Conservation (phyloP, 768 basidiomycete genomes). For the Lactarius psammicola region DNA sequence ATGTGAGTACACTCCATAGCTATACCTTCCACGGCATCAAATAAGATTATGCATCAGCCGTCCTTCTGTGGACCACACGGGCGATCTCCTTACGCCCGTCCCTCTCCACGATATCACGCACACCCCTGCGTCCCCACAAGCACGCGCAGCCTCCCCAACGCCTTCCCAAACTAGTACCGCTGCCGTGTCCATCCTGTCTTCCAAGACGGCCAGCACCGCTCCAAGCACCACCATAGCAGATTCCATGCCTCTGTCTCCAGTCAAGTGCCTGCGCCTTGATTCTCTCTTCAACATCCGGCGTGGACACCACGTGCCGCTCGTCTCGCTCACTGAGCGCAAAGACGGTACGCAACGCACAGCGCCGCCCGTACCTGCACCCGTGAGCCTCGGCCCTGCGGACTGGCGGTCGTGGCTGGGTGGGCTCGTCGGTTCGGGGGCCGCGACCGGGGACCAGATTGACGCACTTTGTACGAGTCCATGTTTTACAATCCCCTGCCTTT, state of each 20-base stretch:
- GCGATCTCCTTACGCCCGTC: slow-evolving; percentile 26
- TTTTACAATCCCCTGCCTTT: neutral
- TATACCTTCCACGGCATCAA: neutral
- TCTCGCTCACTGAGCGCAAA: slow-evolving; percentile 48
- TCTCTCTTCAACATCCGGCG: slow-evolving; percentile 60
- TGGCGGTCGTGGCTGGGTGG: slow-evolving; percentile 53
- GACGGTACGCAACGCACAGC: slow-evolving; percentile 33
- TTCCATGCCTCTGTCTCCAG: slow-evolving; percentile 28
- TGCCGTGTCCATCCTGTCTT: slow-evolving; percentile 3
- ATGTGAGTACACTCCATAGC: slow-evolving; percentile 15
- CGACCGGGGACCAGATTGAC: slow-evolving; percentile 62
- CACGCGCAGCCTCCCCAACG: slow-evolving; percentile 30
- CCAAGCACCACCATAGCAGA: neutral
- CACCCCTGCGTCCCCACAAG: neutral
- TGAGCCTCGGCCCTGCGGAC: slow-evolving; percentile 52
- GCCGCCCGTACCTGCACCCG: slow-evolving; percentile 61
- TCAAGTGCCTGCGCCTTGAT: slow-evolving; percentile 47
- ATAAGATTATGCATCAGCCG: slow-evolving; percentile 31
- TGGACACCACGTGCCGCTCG: slow-evolving; percentile 48
- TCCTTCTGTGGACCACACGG: slow-evolving; percentile 33
- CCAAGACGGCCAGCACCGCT: neutral
- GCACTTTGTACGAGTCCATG: slow-evolving; percentile 45
- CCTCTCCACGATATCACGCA: slow-evolving; percentile 14
- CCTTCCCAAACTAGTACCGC: slow-evolving; percentile 33
- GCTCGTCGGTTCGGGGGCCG: slow-evolving; percentile 39